Conservation (phyloP, 352 stramenopile genomes). For the Blastocystis sp. region DNA sequence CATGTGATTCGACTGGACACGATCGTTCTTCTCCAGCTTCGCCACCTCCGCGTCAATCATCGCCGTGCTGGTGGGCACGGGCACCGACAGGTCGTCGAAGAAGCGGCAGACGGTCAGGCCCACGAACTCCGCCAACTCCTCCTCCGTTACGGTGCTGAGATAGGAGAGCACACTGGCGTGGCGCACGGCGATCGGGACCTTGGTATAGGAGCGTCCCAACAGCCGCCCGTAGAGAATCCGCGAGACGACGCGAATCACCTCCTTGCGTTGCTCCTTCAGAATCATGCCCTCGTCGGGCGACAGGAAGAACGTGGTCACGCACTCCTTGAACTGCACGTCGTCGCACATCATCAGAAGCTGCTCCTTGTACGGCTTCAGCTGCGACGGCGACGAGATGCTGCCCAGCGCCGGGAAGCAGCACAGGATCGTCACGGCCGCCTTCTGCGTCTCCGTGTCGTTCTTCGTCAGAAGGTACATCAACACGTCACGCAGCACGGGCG, state of each 20-base stretch:
- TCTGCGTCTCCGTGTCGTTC: constrained; percentile 55
- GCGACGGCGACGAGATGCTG: neutral
- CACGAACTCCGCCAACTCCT: constrained; percentile 31
- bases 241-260: constrained; percentile 30
- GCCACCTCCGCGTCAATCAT: neutral
- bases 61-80: neutral
- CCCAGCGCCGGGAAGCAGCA: neutral
- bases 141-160: neutral
- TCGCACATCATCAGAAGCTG: constrained; percentile 40
- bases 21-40: neutral
- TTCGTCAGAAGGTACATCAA: neutral
- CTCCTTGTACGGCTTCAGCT: constrained; percentile 42
- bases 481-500: neutral
- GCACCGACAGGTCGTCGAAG: neutral
- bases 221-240: constrained; percentile 43
- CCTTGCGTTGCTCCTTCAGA: constrained; percentile 12
- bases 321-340: constrained; percentile 26
- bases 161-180: constrained; percentile 14
- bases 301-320: constrained; percentile 54
- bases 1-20: neutral
- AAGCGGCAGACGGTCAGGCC: neutral
- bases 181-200: neutral
- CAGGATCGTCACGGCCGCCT: constrained; percentile 11
- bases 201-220: neutral
- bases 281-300: constrained; percentile 41